Evolutionary conservation across 2,329 filamentous ascomycete species (phyloP).

Genomic region (Aaosphaeria arxii): DNA sequence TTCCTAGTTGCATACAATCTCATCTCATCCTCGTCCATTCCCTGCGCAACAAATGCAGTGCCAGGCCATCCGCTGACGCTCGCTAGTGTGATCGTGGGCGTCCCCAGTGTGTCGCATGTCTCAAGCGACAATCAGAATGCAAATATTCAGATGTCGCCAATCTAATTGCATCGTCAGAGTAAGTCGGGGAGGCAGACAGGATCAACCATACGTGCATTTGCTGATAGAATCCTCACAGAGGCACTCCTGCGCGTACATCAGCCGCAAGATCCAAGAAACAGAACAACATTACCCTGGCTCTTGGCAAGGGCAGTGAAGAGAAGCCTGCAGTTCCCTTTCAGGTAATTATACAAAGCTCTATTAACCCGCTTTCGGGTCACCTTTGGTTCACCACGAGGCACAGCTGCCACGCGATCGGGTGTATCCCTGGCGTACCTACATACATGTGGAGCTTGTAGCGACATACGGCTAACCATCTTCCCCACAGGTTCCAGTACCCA

Average conservation of each 20-base stretch:
- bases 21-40: conserved; percentile 14
- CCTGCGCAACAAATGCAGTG: not conserved
- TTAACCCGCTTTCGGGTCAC: no score
- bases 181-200: conserved; percentile 31
- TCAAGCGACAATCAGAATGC: conserved; percentile 74
- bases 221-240: conserved; percentile 20
- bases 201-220: conserved; percentile 1
- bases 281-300: conserved; percentile 13
- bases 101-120: conserved; percentile 56
- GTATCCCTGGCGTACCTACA: no score
- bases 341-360: conserved; percentile 14
- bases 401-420: no score
- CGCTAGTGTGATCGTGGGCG: conserved; percentile 69
- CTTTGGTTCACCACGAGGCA: no score
- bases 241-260: conserved; percentile 22
- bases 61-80: not conserved
- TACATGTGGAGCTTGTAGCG: no score
- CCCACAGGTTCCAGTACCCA: conserved; percentile 21
- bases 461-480: no score
- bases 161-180: conserved; percentile 63
- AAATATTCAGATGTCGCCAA: conserved; percentile 75
- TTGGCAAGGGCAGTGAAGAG: conserved; percentile 21
- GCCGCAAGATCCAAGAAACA: conserved; percentile 26
- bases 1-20: conserved; percentile 1
- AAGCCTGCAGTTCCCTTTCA: conserved; percentile 21